Base-by-base conservation (phyloP, 2,329 filamentous ascomycete species). In the Alternaria tenuissima region DNA sequence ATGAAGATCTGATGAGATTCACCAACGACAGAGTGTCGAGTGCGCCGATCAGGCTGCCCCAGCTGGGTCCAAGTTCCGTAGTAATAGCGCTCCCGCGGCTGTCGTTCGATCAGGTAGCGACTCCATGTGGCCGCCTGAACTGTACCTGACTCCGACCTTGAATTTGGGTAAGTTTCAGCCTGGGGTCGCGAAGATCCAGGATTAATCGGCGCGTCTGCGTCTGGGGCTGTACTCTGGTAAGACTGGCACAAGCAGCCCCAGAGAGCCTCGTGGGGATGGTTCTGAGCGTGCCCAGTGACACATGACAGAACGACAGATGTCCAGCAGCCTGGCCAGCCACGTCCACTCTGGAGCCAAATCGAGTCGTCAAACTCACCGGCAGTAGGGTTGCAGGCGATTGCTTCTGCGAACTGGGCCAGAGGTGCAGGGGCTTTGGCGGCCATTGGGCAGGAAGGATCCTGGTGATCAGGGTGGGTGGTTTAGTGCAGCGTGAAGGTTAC, bases 1-100 rank as follows among this genome's bases (percentile, higher is more conserved):
- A 63, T 34, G 52, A 57, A 56, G 59, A 63, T 61, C 57, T 54
- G 28, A 26, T 39, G 38, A 18, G 57, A 36, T 42, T 44, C 28
- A 56, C 46, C 24, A 44, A 55, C 61, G 57, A 57, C 61, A 64
- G 62, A 65, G 67, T 64, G 55, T 62, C 67, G 56, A 52, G 54
- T 52, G 41, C 57, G 61, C 57, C 49, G 59, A 67, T 66, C 62
- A 56, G 55, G 59, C 46, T 43, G 59, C 47, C 49, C 41, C 49
- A 52, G 57, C 47, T 56, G 54, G 57, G 59, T 43, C 52, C 48
- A 44, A 52, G 41, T 52, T 39, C 5, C 20, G 22, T 43, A 12
- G 20, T 48, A 48, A 36, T 51, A 44, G 55, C 39, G 36, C 49
- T 53, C 56, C 58, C 58, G 61, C 55, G 53, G 52, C 60, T 42